A percentile compares a stretch with the other conserved stretches of the same genome.
Conservation (phyloP, 1,139 yeast genomes). For the Nakaseomyces delphensis region DNA sequence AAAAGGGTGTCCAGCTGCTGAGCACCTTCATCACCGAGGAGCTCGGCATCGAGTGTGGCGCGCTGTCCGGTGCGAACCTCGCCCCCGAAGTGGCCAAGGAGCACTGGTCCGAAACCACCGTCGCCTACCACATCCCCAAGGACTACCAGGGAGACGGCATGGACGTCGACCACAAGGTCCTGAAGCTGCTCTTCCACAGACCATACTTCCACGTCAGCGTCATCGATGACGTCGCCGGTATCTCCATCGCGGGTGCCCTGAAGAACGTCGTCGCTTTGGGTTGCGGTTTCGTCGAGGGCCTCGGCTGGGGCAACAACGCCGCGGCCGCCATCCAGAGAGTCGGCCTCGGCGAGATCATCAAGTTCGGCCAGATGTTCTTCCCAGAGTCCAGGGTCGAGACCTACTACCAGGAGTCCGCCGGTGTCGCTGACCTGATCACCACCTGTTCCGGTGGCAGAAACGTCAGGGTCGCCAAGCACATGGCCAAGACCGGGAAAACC, state of each 20-base stretch:
- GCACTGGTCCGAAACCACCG: slow-evolving; percentile 90
- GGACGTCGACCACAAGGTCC: slow-evolving; percentile 59
- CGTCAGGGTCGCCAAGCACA: slow-evolving; percentile 73
- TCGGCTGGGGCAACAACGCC: slow-evolving; percentile 97
- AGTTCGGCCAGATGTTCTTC: slow-evolving; percentile 65
- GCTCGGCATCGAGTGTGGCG: slow-evolving; percentile 84
- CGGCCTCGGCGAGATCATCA: slow-evolving; percentile 77
- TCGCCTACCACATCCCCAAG: slow-evolving; percentile 70
- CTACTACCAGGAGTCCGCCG: slow-evolving; percentile 84
- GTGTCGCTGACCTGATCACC: slow-evolving; percentile 93
- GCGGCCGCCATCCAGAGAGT: slow-evolving; percentile 93
- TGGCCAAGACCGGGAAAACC: slow-evolving; percentile 59
- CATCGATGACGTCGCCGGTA: slow-evolving; percentile 83
- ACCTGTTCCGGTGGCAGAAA: slow-evolving; percentile 95
- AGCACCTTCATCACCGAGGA: slow-evolving; percentile 65
- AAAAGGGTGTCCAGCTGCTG: slow-evolving; percentile 70
- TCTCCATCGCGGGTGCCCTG: slow-evolving; percentile 88
- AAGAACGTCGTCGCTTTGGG: slow-evolving; percentile 90
- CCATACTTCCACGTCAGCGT: slow-evolving; percentile 91
- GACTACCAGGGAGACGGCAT: slow-evolving; percentile 59
- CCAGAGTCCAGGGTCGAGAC: slow-evolving; percentile 65
- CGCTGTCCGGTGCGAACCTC: slow-evolving; percentile 84
- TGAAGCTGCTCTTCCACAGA: slow-evolving; percentile 79
- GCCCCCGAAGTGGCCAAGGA: slow-evolving; percentile 91
- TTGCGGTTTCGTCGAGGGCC: slow-evolving; percentile 91